Evolutionary conservation across 2,329 filamentous ascomycete species (phyloP).

Genomic region (Trichothecium roseum): DNA sequence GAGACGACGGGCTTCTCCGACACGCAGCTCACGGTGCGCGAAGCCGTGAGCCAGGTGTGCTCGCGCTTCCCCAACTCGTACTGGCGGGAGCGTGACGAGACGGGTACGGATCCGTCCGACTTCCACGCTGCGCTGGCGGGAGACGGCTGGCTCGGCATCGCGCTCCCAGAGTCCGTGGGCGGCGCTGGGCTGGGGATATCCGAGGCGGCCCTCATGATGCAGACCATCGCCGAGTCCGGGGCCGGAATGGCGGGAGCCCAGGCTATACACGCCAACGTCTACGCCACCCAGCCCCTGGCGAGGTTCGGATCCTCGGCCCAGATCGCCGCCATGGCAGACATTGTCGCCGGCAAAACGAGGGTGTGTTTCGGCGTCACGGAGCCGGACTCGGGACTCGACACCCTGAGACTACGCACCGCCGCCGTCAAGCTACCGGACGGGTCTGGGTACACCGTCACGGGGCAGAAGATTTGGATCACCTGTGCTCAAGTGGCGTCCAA

Average conservation of each 20-base stretch:
- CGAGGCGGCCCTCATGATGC: slow-evolving; percentile 81
- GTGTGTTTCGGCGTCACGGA: slow-evolving; percentile 82
- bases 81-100: slow-evolving; percentile 65
- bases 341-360: slow-evolving; percentile 61
- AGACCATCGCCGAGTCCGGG: slow-evolving; percentile 68
- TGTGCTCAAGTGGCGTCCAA: slow-evolving; percentile 72
- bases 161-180: slow-evolving; percentile 62
- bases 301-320: slow-evolving; percentile 61
- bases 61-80: slow-evolving; percentile 63
- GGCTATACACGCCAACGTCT: slow-evolving; percentile 56
- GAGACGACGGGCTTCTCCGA: slow-evolving; percentile 58
- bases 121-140: slow-evolving; percentile 66
- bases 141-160: slow-evolving; percentile 74
- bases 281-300: slow-evolving; percentile 65
- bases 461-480: slow-evolving; percentile 86
- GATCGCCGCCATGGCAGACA: slow-evolving; percentile 53
- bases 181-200: slow-evolving; percentile 68
- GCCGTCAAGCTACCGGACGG: slow-evolving; percentile 35
- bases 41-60: slow-evolving; percentile 60
- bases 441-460: slow-evolving; percentile 51
- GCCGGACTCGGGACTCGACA: slow-evolving; percentile 71
- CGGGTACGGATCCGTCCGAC: slow-evolving; percentile 60
- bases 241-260: slow-evolving; percentile 67
- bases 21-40: slow-evolving; percentile 61
- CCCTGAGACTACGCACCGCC: slow-evolving; percentile 55